Conservation (phyloP, 257 asterid genomes). For the Nicotiana otophora region DNA sequence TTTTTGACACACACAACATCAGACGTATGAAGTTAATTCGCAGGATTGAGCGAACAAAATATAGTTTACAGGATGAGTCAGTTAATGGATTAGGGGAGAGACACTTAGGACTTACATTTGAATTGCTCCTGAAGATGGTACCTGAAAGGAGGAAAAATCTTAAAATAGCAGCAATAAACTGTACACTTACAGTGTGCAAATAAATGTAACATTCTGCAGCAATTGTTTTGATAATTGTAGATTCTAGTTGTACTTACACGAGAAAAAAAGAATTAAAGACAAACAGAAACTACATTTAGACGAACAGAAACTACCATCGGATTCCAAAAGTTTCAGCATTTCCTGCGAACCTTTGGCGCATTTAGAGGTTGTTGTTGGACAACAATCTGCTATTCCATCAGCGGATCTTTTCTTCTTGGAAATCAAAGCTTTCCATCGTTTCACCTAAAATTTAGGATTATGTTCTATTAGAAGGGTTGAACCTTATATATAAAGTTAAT, state of each 20-base stretch:
- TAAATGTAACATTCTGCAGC: not conserved
- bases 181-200: not conserved
- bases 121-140: conserved; percentile 6
- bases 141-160: conserved; percentile 10
- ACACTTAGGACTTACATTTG: not conserved
- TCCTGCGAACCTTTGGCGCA: not conserved
- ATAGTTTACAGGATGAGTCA: not conserved
- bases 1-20: not conserved
- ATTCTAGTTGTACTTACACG: not conserved
- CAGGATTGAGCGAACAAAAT: not conserved
- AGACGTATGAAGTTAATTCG: not conserved
- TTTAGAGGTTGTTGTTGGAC: not conserved
- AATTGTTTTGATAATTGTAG: not conserved
- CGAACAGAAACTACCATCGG: not conserved
- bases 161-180: not conserved
- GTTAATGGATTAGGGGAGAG: not conserved
- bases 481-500: not conserved
- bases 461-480: not conserved
- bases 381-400: not conserved
- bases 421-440: not conserved
- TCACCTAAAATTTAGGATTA: not conserved
- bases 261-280: not conserved
- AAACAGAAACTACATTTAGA: not conserved
- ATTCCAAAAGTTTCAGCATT: not conserved
- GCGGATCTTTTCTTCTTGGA: not conserved